Evolutionary conservation across 352 stramenopile species (phyloP).

Genomic region (Pythium brassicae): DNA sequence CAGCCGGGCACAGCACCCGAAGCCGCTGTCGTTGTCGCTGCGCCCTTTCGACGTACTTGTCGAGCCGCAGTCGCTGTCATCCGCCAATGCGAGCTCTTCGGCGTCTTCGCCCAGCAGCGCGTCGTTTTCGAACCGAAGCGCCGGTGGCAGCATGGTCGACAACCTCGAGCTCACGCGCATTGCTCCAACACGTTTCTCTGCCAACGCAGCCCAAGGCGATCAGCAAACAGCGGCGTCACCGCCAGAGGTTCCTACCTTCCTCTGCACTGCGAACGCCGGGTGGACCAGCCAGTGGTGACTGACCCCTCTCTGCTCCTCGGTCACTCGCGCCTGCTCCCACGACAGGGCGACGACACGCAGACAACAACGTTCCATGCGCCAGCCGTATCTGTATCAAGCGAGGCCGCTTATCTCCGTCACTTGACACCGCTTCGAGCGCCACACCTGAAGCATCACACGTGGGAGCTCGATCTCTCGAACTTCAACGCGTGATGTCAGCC

Average conservation of each 20-base stretch:
- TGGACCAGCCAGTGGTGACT: too few species aligned
- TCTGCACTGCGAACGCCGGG: neutral
- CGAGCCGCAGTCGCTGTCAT: neutral
- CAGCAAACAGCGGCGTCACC: neutral
- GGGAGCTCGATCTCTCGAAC: constrained; percentile 71
- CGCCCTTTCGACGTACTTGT: too few species aligned
- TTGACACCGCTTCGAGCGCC: constrained; percentile 4
- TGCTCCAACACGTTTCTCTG: neutral
- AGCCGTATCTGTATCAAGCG: neutral
- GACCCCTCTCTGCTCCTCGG: too few species aligned
- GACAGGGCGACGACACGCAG: neutral
- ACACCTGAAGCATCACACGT: constrained; percentile 14
- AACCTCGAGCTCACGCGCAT: neutral
- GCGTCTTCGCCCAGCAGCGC: neutral
- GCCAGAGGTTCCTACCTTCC: neutral
- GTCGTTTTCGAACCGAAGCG: neutral
- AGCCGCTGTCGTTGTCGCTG: neutral
- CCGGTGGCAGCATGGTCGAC: neutral
- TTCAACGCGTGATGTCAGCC: constrained; percentile 29
- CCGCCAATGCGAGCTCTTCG: neutral
- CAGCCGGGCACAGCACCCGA: neutral
- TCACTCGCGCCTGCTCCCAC: too few species aligned
- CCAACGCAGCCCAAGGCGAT: neutral
- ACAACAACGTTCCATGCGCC: neutral
- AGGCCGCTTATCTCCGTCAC: neutral